phyloP scores from a whole-genome alignment of 208 protist genomes.

The Leishmania turanica region DNA sequence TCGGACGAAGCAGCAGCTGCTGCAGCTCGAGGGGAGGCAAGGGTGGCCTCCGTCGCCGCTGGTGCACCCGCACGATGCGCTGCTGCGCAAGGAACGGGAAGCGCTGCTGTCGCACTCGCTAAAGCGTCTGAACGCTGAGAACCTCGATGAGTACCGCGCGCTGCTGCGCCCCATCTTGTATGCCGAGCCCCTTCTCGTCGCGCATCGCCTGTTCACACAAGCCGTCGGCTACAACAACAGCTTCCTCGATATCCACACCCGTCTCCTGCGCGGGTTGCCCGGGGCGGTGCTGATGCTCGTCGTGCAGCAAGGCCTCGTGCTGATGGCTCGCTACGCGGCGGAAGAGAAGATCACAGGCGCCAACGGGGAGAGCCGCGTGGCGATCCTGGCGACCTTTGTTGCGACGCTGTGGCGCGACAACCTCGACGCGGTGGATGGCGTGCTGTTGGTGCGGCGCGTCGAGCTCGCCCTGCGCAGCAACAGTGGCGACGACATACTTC shows the following conservation, averaged over 20 bases:
- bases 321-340: conserved; percentile 57
- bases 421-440: conserved; percentile 31
- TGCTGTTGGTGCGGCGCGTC: conserved; percentile 50
- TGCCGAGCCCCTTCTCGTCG: conserved; percentile 69
- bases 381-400: conserved; percentile 56
- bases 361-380: conserved; percentile 47
- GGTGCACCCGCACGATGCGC: conserved; percentile 51
- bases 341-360: conserved; percentile 38
- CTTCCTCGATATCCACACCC: conserved; percentile 70
- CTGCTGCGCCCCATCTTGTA: conserved; percentile 63
- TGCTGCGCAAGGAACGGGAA: conserved; percentile 62
- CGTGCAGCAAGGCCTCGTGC: conserved; percentile 47
- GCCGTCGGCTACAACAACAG: conserved; percentile 82
- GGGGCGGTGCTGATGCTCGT: conserved; percentile 59
- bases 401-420: conserved; percentile 62
- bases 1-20: conserved; percentile 18
- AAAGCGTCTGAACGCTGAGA: conserved; percentile 70
- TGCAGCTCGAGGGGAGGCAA: background rate
- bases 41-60: conserved; percentile 3
- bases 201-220: conserved; percentile 68
- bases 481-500: conserved; percentile 42
- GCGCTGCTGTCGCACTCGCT: conserved; percentile 68
- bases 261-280: conserved; percentile 57
- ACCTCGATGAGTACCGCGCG: conserved; percentile 52
- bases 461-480: conserved; percentile 65